Evolutionary conservation across 1,139 yeast genomes (phyloP).

Genomic region (Pichia sp.): DNA sequence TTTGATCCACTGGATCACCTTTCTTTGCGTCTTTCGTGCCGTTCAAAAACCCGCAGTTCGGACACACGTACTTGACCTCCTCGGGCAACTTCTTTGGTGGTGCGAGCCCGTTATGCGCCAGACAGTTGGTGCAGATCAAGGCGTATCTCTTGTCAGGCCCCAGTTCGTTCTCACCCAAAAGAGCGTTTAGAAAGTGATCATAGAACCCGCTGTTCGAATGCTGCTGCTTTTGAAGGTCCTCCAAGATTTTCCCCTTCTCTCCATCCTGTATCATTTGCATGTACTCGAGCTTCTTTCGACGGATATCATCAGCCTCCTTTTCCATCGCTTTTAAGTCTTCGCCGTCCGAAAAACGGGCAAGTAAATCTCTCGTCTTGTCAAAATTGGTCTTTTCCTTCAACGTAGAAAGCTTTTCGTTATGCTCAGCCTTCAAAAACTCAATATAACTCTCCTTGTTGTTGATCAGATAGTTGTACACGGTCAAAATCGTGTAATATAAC

Average conservation of each 20-base stretch:
- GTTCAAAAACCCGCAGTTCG: constrained; percentile 62
- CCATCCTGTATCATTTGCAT: constrained; percentile 28
- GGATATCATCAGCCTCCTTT: constrained; percentile 27
- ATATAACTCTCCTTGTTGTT: constrained; percentile 28
- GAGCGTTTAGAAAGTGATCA: constrained; percentile 46
- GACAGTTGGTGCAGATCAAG: constrained; percentile 63
- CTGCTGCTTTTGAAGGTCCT: constrained; percentile 20
- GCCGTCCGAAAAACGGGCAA: constrained; percentile 58
- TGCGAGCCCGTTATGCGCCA: constrained; percentile 75
- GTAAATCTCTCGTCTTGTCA: constrained; percentile 66
- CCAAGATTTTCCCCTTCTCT: constrained; percentile 17
- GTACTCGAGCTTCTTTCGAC: constrained; percentile 29
- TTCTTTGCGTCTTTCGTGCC: constrained; percentile 31
- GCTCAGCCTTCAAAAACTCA: constrained; percentile 45
- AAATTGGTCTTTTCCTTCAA: constrained; percentile 77
- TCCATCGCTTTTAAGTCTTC: constrained; percentile 32
- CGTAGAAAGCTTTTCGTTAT: constrained; percentile 61
- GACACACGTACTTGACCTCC: constrained; percentile 62
- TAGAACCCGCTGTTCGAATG: constrained; percentile 23
- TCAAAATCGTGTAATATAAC: constrained; percentile 28
- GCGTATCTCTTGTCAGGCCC: constrained; percentile 66
- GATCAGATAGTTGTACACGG: constrained; percentile 31
- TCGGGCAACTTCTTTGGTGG: constrained; percentile 63
- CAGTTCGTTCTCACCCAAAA: constrained; percentile 70
- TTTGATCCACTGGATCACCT: background rate